phyloP scores from a whole-genome alignment of 257 asterid species.

The Lycium ferocissimum region DNA sequence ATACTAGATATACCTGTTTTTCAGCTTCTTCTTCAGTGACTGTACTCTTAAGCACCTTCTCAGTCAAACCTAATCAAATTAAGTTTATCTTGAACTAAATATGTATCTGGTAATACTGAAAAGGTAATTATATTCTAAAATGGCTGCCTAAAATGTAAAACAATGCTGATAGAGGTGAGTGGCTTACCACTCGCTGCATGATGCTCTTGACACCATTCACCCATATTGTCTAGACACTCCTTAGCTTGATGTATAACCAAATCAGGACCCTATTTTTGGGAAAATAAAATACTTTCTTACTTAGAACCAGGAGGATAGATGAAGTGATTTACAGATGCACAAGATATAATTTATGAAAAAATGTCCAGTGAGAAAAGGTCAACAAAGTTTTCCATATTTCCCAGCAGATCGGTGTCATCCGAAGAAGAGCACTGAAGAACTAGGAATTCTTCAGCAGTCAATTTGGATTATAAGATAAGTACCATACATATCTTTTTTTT shows the following conservation, averaged over 20 bases:
- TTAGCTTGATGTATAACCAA: constrained; percentile 80
- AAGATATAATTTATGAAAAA: neutral
- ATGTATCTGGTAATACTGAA: neutral
- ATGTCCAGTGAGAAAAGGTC: neutral
- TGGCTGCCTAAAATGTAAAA: neutral
- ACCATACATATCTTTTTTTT: neutral
- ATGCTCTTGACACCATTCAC: constrained; percentile 95
- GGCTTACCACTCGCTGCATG: constrained; percentile 80
- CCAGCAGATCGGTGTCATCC: constrained; percentile 16
- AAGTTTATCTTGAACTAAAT: neutral
- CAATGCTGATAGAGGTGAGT: constrained; percentile 22
- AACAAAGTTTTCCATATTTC: neutral
- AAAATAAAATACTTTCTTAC: too few relatives aligned
- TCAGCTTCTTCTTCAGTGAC: constrained; percentile 83
- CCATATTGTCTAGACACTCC: constrained; percentile 88
- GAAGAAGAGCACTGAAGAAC: neutral
- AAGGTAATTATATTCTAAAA: neutral
- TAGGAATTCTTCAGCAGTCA: neutral
- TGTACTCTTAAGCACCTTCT: constrained; percentile 78
- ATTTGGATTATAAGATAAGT: neutral
- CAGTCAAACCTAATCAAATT: constrained; percentile 70
- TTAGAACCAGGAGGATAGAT: constrained; percentile 2
- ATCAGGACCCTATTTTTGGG: constrained; percentile 75
- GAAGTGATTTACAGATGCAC: neutral
- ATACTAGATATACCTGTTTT: constrained; percentile 63